phyloP scores from a whole-genome alignment of 2,329 filamentous ascomycete genomes.

The Bipolaris bicolor region DNA sequence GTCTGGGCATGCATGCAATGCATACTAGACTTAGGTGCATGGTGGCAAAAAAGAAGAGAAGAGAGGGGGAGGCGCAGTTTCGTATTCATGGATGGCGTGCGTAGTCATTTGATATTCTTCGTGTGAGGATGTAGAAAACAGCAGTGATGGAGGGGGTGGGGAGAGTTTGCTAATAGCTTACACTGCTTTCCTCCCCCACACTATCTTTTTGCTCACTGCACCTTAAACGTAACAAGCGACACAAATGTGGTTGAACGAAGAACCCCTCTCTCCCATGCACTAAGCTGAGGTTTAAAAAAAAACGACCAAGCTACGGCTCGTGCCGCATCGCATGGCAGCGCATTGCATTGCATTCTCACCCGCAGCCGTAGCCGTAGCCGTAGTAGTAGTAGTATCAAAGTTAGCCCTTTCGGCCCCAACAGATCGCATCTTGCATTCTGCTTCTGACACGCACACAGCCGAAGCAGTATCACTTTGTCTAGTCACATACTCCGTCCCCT shows the following conservation, averaged over 20 bases:
- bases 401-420: background rate
- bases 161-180: background rate
- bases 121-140: too few relatives aligned
- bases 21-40: background rate
- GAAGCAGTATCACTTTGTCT: slow-evolving; percentile 7
- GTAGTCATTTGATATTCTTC: background rate
- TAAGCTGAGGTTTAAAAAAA: background rate
- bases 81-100: background rate
- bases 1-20: background rate
- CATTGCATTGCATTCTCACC: slow-evolving; percentile 5
- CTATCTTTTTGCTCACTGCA: background rate
- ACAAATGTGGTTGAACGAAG: background rate
- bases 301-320: slow-evolving; percentile 10
- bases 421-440: background rate
- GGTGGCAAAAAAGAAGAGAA: too few relatives aligned
- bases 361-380: slow-evolving; percentile 3
- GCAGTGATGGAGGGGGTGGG: too few relatives aligned
- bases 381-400: background rate
- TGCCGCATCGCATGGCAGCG: slow-evolving; percentile 14
- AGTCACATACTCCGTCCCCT: slow-evolving; percentile 11
- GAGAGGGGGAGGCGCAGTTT: background rate
- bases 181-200: background rate
- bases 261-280: background rate
- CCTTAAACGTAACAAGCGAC: background rate
- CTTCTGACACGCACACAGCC: background rate